These are phyloP conservation scores for Chloranthus sessilifolius DNA, from an alignment of 164 flowering plant species.

Conservation along the genomic window DNA sequence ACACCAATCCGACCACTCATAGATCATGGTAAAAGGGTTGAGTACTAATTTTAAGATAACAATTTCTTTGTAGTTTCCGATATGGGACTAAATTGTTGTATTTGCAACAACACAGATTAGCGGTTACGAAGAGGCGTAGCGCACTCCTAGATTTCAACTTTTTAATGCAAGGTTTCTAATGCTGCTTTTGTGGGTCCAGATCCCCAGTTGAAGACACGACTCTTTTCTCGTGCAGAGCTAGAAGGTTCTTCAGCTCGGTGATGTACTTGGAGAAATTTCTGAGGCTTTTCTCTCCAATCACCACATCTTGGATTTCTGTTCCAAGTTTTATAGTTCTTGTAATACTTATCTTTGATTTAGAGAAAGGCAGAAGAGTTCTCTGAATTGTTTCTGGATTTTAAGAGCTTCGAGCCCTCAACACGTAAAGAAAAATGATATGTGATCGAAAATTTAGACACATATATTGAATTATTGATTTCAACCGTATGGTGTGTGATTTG, in stretches of 20 bases:
- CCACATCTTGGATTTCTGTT: constrained; percentile 5
- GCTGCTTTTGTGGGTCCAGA: constrained; percentile 4
- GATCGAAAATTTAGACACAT: too few species aligned
- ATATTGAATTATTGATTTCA: too few species aligned
- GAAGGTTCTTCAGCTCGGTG: constrained; percentile 6
- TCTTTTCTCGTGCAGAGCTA: constrained; percentile 7
- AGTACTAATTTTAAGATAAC: too few species aligned
- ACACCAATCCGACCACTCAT: too few species aligned
- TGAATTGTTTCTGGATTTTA: too few species aligned
- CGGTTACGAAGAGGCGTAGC: constrained; percentile 10
- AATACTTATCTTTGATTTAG: too few species aligned
- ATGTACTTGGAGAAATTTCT: constrained; percentile 17
- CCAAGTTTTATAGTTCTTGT: constrained; percentile 16
- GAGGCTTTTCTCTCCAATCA: constrained; percentile 12
- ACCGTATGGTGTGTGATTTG: too few species aligned
- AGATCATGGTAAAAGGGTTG: too few species aligned
- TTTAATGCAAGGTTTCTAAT: constrained; percentile 13
- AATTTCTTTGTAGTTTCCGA: too few species aligned
- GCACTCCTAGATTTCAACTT: constrained; percentile 16
- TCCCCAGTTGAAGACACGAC: constrained; percentile 2
- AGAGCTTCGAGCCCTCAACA: too few species aligned
- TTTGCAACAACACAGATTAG: constrained; percentile 8
- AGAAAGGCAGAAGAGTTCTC: too few species aligned
- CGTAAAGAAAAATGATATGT: too few species aligned
- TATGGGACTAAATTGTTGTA: constrained; percentile 12